Evolutionary conservation across 2,329 filamentous ascomycete genomes (phyloP), one percentile per base, ranked within the genome.

Genomic region (Arachnopeziza araneosa): DNA sequence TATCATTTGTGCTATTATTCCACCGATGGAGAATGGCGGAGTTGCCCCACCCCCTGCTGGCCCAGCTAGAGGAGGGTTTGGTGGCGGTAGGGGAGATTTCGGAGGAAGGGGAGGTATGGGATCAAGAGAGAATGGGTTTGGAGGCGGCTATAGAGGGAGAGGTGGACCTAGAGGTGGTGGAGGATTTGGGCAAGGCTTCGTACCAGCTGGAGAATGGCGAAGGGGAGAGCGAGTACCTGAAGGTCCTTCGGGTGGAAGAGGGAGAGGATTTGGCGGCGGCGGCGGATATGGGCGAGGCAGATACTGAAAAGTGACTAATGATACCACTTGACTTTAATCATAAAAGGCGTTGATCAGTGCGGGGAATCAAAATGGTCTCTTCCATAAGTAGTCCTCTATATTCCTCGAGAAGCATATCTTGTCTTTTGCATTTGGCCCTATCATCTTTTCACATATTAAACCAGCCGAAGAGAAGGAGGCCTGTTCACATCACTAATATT

Each of bases 1-100:
- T 71, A 81, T 98, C 50, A 88, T 88, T 60, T 93, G 90, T 72
- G 90, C 91, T 5, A 86, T 96, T 61, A 78, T 93, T 59, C 87
- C 90, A 50, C 90, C 91, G 0, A 76, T 89, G 24, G 77, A 83
- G 32, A 88, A 93, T 71, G 92, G 92, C 0, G 83, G 83, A 32
- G 86, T 96, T 49, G 86, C 87, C 51, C 84, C 89, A 10, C 77
- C 82, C n/a, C 78, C 81, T 14, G 77, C 77, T 26, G 75, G 77
- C 36, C 74, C 75, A 56, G 76, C 77, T 1, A 74, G 78, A n/a
- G 76, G 64, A 51, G 67, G 75, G 54, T 71, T 70, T 69, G 70
- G 70, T n/a, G 66, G 64, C 49, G 65, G 69, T 21, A 65, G 68
- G 64, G 55, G 60, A 53, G 70, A 75, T 26, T 76, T 73, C 71